Base-by-base conservation (phyloP, 2,329 filamentous ascomycete genomes). In the Endoconidiophora polonica region DNA sequence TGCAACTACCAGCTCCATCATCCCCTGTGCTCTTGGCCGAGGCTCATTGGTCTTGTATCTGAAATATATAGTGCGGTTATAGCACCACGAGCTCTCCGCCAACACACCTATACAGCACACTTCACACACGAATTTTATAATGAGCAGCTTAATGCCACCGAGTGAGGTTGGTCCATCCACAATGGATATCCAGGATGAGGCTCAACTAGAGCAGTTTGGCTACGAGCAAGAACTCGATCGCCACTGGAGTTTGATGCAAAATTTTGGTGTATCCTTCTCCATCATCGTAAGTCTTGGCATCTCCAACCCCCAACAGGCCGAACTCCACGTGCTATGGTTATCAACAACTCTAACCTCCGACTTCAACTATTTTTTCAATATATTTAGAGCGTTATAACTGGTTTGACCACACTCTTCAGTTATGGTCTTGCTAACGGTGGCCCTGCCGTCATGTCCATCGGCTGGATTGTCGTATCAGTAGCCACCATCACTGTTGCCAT, bases 231-330 rank as follows among this genome's bases (percentile, higher is more conserved):
- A 77, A 56, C 59, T 78, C 55, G 67, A 68, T 36, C 65, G 74
- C 45, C 72, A 76, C 58, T 78, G 74, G 74, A 69, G 71, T 3
- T 56, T 77, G 53, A 62, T 71, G 47, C 74, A 78, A 57, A 78
- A 77, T 57, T 78, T 78, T 62, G 74, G 74, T 24, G 72, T 77
- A 5, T 77, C 73, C 0, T 78, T 77, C 58, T 75, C 72, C 4
- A 77, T 78, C 56, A 77, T 78, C 58, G 71, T 74, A 57, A 54
- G 69, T 60, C 7, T 38, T 37, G 22, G 10, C n/a, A 2, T 44
- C 6, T 4, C 4, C 23, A 7, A 16, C 4, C 10, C 5, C 20
- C 39, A 49, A 12, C 3, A 23, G n/a, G 10, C 42, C 14, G 37
- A 16, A 29, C 33, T 9, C 33, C 23, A 10, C 12, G 18, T 39